Evolutionary conservation across 2,329 filamentous ascomycete genomes (phyloP).

Genomic region (Harringtonia lauricola): DNA sequence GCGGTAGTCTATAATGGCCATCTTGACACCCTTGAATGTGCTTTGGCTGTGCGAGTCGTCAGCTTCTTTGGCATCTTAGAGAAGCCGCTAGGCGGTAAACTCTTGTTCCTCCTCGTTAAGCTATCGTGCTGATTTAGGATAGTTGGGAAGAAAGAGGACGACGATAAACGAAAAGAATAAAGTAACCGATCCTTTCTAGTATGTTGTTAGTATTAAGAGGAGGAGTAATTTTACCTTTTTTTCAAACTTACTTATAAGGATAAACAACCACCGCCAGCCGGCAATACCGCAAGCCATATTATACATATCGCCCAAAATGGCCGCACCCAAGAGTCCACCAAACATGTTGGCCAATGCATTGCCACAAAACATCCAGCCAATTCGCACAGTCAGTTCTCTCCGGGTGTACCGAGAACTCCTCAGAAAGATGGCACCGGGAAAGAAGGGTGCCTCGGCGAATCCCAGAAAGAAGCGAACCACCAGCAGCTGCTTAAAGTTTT

Average conservation of each 20-base stretch:
- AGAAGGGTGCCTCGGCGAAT: conserved; percentile 39
- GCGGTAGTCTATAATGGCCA: conserved; percentile 21
- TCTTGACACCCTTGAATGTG: conserved; percentile 14
- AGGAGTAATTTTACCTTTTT: neutral
- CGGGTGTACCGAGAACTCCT: conserved; percentile 29
- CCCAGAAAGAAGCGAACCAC: conserved; percentile 36
- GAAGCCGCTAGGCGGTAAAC: conserved; percentile 10
- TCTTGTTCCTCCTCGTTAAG: conserved; percentile 11
- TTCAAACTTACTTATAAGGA: conserved; percentile 13
- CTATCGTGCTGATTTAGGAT: conserved; percentile 10
- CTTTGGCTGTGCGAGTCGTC: conserved; percentile 11
- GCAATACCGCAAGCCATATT: conserved; percentile 12
- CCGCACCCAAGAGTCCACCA: conserved; percentile 38
- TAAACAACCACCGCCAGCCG: conserved; percentile 17
- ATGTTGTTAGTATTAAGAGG: neutral
- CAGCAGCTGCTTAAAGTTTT: conserved; percentile 28
- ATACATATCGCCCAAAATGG: conserved; percentile 29
- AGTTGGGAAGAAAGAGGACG: conserved; percentile 10
- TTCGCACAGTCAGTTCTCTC: conserved; percentile 30
- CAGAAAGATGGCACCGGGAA: conserved; percentile 26
- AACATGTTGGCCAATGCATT: conserved; percentile 38
- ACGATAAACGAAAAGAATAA: conserved; percentile 7
- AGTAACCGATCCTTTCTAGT: conserved; percentile 24
- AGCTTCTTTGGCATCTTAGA: conserved; percentile 13
- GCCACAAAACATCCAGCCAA: conserved; percentile 35